These are phyloP conservation scores for Lepiota brunneoincarnata DNA, from an alignment of 768 basidiomycete genomes.

Conservation along the genomic window DNA sequence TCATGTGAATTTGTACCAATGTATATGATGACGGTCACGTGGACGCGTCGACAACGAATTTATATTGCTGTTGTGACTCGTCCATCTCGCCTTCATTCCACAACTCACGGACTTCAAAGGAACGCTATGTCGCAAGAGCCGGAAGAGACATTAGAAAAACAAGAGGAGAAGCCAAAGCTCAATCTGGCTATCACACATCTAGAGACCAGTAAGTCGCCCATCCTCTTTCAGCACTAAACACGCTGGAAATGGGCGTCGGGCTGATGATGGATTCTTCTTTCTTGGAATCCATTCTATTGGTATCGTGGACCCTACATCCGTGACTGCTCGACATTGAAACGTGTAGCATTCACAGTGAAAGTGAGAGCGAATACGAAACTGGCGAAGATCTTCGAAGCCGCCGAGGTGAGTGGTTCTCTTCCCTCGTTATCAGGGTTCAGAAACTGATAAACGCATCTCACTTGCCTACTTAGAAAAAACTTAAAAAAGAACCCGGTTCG, in stretches of 20 bases:
- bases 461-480: constrained; percentile 48
- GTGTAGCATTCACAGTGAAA: constrained; percentile 61
- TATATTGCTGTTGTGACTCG: no score
- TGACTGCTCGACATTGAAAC: background rate
- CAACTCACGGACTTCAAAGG: background rate
- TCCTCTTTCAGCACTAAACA: no score
- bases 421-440: background rate
- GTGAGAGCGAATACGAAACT: constrained; percentile 65
- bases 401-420: constrained; percentile 45
- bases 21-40: no score
- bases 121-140: constrained; percentile 45
- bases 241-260: background rate
- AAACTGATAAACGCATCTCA: background rate
- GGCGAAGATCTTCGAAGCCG: constrained; percentile 63
- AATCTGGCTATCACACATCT: constrained; percentile 56
- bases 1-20: background rate
- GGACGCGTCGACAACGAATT: no score
- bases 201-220: no score
- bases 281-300: constrained; percentile 4
- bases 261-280: background rate
- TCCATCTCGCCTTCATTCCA: background rate
- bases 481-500: constrained; percentile 54
- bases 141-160: constrained; percentile 23
- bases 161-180: constrained; percentile 68
- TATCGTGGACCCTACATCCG: background rate